Conservation (phyloP, 1,284 basidiomycete species). For the Peniophora sp. region DNA sequence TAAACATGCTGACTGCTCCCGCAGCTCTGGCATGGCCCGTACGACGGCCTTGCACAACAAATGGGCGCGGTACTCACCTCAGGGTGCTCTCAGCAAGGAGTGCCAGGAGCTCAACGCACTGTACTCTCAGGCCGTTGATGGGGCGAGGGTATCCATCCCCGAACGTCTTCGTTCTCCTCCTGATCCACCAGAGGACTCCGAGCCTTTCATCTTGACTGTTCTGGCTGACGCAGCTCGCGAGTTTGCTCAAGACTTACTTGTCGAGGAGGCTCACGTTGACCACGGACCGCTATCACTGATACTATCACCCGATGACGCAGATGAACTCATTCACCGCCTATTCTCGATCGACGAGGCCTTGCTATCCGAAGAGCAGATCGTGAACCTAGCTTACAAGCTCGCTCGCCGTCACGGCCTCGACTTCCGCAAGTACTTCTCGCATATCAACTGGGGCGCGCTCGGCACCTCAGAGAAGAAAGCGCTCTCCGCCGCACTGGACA, state of each 20-base stretch:
- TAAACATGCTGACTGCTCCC: no score
- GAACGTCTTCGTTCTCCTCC: slow-evolving; percentile 41
- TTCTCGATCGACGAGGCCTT: slow-evolving; percentile 41
- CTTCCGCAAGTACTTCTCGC: slow-evolving; percentile 33
- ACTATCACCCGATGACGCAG: slow-evolving; percentile 23
- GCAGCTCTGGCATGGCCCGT: slow-evolving; percentile 43
- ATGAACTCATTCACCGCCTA: slow-evolving; percentile 32
- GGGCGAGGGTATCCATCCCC: slow-evolving; percentile 49
- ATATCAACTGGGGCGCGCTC: slow-evolving; percentile 50
- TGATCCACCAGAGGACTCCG: slow-evolving; percentile 24
- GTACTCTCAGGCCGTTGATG: slow-evolving; percentile 61
- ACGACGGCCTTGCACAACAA: slow-evolving; percentile 47
- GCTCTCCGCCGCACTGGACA: slow-evolving; percentile 30
- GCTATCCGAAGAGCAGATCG: slow-evolving; percentile 50
- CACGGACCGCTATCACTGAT: not conserved
- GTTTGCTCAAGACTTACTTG: slow-evolving; percentile 35
- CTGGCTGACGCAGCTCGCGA: slow-evolving; percentile 36
- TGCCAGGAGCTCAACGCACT: slow-evolving; percentile 64
- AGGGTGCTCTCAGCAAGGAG: slow-evolving; percentile 52
- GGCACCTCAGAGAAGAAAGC: slow-evolving; percentile 44
- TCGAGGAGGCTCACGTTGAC: slow-evolving; percentile 2
- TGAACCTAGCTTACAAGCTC: slow-evolving; percentile 39
- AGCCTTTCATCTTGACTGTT: slow-evolving; percentile 41
- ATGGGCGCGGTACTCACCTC: slow-evolving; percentile 46
- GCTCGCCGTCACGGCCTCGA: slow-evolving; percentile 36